phyloP scores from a whole-genome alignment of 1,284 basidiomycete genomes.

The Bondarzewia mesenterica region DNA sequence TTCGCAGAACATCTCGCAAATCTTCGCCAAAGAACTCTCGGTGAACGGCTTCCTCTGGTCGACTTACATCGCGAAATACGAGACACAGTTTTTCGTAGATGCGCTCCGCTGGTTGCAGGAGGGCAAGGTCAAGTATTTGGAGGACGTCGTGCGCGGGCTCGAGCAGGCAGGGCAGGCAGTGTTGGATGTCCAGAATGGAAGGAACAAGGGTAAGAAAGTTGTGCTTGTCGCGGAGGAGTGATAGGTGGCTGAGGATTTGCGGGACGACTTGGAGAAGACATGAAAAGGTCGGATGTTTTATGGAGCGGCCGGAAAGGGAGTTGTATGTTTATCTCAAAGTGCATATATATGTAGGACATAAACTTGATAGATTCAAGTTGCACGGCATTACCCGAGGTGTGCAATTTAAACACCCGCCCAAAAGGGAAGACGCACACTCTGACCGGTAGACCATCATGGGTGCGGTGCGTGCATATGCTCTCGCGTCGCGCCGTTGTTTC shows the following conservation, averaged over 20 bases:
- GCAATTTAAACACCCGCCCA: no score
- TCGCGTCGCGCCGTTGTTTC: no score
- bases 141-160: conserved; percentile 43
- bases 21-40: conserved; percentile 43
- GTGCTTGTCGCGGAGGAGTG: conserved; percentile 38
- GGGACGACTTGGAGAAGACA: no score
- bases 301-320: no score
- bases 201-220: conserved; percentile 52
- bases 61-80: conserved; percentile 30
- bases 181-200: conserved; percentile 44
- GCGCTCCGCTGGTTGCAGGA: conserved; percentile 41
- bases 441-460: no score
- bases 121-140: conserved; percentile 54
- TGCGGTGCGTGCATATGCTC: no score
- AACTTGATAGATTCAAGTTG: no score
- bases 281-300: no score
- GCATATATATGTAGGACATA: no score
- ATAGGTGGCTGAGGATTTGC: no score
- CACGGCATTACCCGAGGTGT: no score
- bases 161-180: conserved; percentile 45
- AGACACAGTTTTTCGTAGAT: conserved; percentile 38
- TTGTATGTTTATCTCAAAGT: neutral
- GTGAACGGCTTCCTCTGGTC: conserved; percentile 54
- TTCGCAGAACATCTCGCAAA: conserved; percentile 20
- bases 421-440: no score